These are phyloP conservation scores for Mortierella alpina DNA, from an alignment of 192 early-diverging fungal species.

Conservation along the genomic window DNA sequence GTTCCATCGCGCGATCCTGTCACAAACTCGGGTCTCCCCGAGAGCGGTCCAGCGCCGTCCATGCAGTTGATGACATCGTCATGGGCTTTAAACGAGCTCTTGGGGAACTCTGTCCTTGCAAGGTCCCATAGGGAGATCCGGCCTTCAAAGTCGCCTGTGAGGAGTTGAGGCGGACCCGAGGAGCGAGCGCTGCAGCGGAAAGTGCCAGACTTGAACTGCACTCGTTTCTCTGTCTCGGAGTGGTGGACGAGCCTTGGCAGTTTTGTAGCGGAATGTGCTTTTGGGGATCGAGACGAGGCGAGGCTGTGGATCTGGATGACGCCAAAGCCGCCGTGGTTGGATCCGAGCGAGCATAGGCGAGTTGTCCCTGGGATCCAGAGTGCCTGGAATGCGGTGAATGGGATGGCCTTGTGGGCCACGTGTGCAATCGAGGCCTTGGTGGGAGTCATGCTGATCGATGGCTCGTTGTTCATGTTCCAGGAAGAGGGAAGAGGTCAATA, in stretches of 20 bases:
- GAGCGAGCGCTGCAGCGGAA: conserved; percentile 23
- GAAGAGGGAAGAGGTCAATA: too few species aligned
- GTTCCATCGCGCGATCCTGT: conserved; percentile 35
- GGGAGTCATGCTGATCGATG: neutral
- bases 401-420: conserved; percentile 8
- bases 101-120: conserved; percentile 19
- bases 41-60: conserved; percentile 26
- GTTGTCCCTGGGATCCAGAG: conserved; percentile 46
- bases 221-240: conserved; percentile 35
- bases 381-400: conserved; percentile 39
- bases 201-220: conserved; percentile 35
- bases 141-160: conserved; percentile 44
- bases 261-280: neutral
- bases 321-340: conserved; percentile 27
- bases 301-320: conserved; percentile 29
- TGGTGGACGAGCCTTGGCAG: conserved; percentile 15
- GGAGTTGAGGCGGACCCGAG: conserved; percentile 15
- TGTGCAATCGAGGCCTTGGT: conserved; percentile 5
- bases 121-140: conserved; percentile 36
- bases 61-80: conserved; percentile 43
- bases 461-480: too few species aligned
- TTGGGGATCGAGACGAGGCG: neutral
- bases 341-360: conserved; percentile 33
- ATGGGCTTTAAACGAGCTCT: conserved; percentile 27
- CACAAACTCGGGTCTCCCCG: conserved; percentile 36